These are phyloP conservation scores for Lentithecium fluviatile DNA, from an alignment of 495 filamentous ascomycete species.

Conservation along the genomic window DNA sequence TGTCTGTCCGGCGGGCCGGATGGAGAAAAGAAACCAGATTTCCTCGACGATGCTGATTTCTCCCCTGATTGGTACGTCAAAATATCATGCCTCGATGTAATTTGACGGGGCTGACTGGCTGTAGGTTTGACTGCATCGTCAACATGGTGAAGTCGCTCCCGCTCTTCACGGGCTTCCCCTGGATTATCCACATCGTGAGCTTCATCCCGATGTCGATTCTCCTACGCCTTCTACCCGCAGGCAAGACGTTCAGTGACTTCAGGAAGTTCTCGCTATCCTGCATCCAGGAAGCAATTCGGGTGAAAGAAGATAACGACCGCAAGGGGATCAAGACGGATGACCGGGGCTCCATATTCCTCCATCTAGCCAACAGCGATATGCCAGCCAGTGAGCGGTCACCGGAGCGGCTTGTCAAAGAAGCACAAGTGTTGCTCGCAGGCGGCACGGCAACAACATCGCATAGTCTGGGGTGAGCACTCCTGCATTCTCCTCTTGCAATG, in stretches of 20 bases:
- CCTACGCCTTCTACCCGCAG: background rate
- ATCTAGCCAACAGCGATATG: slow-evolving; percentile 7
- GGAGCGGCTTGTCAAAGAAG: slow-evolving; percentile 40
- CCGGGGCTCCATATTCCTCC: slow-evolving; percentile 3
- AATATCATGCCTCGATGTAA: background rate
- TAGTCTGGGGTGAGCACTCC: slow-evolving; percentile 25
- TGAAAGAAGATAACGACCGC: background rate
- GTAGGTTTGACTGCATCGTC: background rate
- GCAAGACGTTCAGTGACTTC: background rate
- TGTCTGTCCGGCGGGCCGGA: background rate
- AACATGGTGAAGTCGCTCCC: background rate
- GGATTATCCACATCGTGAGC: background rate
- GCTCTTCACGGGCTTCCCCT: background rate
- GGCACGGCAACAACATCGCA: slow-evolving; percentile 42
- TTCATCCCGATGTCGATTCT: background rate
- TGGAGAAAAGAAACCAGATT: background rate
- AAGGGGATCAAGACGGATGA: background rate
- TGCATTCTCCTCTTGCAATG: no score
- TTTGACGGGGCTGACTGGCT: background rate
- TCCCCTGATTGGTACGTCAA: slow-evolving; percentile 13
- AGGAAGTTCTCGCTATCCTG: background rate
- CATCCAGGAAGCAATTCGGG: background rate
- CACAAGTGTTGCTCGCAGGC: slow-evolving; percentile 34
- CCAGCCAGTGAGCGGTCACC: slow-evolving; percentile 34
- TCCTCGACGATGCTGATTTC: slow-evolving; percentile 18